These are phyloP conservation scores for Venturia nashicola DNA, from an alignment of 2,329 filamentous ascomycete genomes.

Conservation along the genomic window DNA sequence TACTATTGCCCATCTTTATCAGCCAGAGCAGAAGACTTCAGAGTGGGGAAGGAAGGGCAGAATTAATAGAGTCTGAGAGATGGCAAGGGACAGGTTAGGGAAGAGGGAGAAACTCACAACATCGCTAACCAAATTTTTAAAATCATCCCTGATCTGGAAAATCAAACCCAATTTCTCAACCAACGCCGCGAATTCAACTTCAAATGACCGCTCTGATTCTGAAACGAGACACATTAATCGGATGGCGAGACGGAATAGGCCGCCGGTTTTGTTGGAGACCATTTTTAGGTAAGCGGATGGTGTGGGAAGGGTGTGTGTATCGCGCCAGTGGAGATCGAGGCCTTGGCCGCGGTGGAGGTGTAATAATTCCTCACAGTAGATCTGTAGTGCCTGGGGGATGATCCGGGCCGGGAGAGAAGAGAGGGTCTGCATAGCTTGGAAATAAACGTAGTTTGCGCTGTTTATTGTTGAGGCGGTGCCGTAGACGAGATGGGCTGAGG, in stretches of 20 bases:
- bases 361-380: conserved; percentile 27
- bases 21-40: too few relatives aligned
- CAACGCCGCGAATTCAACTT: conserved; percentile 15
- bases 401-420: conserved; percentile 15
- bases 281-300: conserved; percentile 37
- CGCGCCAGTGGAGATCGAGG: conserved; percentile 37
- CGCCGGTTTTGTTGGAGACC: conserved; percentile 39
- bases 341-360: conserved; percentile 36
- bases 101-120: conserved; percentile 6
- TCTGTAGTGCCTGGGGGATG: conserved; percentile 6
- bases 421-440: conserved; percentile 30
- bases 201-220: background rate
- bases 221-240: conserved; percentile 33
- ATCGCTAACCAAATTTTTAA: conserved; percentile 17
- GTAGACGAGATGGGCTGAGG: conserved; percentile 38
- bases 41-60: too few relatives aligned
- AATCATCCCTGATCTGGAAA: conserved; percentile 25
- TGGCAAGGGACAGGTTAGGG: background rate
- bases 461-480: conserved; percentile 40
- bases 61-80: too few relatives aligned
- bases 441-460: conserved; percentile 37
- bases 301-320: conserved; percentile 32
- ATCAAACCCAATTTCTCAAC: conserved; percentile 17
- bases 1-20: conserved; percentile 15
- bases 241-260: conserved; percentile 32